Percentiles rank a stretch among this genome's conserved stretches.
Evolutionary conservation across 352 stramenopile species (phyloP).

Genomic region (Globisporangium paddicum): DNA sequence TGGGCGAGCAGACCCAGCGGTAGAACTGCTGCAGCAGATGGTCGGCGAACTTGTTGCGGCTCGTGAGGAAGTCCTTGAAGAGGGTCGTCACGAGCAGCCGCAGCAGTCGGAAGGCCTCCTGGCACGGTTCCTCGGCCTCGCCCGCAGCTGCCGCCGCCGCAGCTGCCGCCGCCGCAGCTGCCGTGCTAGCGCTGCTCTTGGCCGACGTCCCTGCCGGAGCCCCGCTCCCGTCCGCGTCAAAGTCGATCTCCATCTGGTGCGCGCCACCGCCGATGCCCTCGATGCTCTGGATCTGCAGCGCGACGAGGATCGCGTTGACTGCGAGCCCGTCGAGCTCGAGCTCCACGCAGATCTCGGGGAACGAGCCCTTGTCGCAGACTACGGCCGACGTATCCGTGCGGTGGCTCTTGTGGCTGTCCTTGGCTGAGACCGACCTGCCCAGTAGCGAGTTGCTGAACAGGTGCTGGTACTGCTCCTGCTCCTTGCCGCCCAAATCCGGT

Average conservation of each 20-base stretch:
- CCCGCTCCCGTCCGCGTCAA: constrained; percentile 27
- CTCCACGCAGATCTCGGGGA: constrained; percentile 77
- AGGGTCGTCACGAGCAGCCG: constrained; percentile 91
- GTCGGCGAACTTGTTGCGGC: constrained; percentile 91
- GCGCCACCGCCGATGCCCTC: constrained; percentile 46
- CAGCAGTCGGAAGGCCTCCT: constrained; percentile 90
- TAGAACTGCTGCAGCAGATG: constrained; percentile 96
- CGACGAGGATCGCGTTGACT: constrained; percentile 73
- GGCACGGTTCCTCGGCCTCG: constrained; percentile 89
- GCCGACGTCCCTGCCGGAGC: constrained; percentile 1
- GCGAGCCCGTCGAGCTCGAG: constrained; percentile 69
- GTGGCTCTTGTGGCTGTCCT: constrained; percentile 18
- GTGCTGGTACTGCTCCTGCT: constrained; percentile 85
- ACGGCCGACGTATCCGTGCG: constrained; percentile 49
- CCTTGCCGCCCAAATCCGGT: constrained; percentile 87
- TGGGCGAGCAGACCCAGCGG: constrained; percentile 90
- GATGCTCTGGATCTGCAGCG: constrained; percentile 66
- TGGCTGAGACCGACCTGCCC: constrained; percentile 11
- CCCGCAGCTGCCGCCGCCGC: constrained; percentile 20
- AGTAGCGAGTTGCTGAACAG: constrained; percentile 46
- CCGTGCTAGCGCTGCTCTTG: not conserved
- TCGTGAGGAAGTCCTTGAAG: constrained; percentile 91
- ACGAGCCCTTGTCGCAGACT: constrained; percentile 91
- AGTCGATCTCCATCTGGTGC: constrained; percentile 66
- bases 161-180: constrained; percentile 9